Percentiles rank a stretch among this genome's conserved stretches.
Conservation (phyloP, 805 yeast genomes). For the Lipomyces yamanashiensis region DNA sequence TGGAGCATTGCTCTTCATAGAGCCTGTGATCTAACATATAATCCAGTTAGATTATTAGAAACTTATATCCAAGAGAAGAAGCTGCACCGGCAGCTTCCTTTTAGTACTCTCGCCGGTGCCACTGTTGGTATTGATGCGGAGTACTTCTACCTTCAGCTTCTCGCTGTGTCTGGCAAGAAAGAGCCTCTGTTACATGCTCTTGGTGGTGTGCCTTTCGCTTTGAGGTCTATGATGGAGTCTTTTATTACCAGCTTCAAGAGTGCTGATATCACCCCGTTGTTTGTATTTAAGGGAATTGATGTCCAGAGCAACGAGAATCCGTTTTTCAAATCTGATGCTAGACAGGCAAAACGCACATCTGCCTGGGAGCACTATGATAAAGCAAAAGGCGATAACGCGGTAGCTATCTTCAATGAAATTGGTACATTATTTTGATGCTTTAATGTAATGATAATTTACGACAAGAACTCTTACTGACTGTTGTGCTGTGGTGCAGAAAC, state of each 20-base stretch:
- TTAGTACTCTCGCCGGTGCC: slow-evolving; percentile 67
- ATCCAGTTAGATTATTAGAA: slow-evolving; percentile 26
- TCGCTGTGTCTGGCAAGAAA: slow-evolving; percentile 56
- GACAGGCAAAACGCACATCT: slow-evolving; percentile 46
- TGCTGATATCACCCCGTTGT: slow-evolving; percentile 73
- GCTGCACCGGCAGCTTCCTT: slow-evolving; percentile 61
- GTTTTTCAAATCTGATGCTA: slow-evolving; percentile 29
- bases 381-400: slow-evolving; percentile 45
- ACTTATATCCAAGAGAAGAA: slow-evolving; percentile 66
- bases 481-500: slow-evolving; percentile 15
- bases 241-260: slow-evolving; percentile 67
- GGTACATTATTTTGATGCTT: slow-evolving; percentile 14
- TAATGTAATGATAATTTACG: background rate
- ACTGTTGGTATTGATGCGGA: slow-evolving; percentile 83
- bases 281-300: slow-evolving; percentile 68
- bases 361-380: slow-evolving; percentile 51
- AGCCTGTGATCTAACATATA: background rate
- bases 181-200: slow-evolving; percentile 75
- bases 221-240: slow-evolving; percentile 59
- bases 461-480: background rate
- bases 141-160: slow-evolving; percentile 69
- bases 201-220: slow-evolving; percentile 77
- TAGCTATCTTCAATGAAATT: slow-evolving; percentile 41
- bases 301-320: slow-evolving; percentile 32
- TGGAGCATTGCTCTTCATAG: background rate